Percentiles rank a stretch among this genome's conserved stretches.
phyloP scores from a whole-genome alignment of 164 flowering plant genomes.

The Liquidambar formosana region DNA sequence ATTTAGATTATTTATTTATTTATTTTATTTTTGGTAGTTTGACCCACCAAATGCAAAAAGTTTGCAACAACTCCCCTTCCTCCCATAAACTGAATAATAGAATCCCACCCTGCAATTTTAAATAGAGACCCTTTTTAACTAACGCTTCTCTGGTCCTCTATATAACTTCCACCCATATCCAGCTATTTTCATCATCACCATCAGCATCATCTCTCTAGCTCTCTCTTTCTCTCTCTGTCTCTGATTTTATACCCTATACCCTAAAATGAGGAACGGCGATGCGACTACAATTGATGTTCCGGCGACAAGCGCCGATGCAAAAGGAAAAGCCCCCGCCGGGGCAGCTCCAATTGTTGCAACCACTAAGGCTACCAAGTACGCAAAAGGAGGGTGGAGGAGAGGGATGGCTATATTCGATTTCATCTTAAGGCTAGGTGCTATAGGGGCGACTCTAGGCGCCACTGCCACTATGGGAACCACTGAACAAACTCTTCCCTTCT shows the following conservation, averaged over 20 bases:
- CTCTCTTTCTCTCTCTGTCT: not conserved
- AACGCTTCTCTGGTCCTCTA: constrained; percentile 9
- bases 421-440: constrained; percentile 53
- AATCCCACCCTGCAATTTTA: not conserved
- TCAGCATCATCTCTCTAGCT: not conserved
- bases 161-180: constrained; percentile 7
- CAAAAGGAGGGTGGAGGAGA: constrained; percentile 41
- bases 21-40: no score
- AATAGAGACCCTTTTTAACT: not conserved
- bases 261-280: constrained; percentile 36
- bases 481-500: constrained; percentile 79
- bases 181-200: constrained; percentile 6
- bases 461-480: constrained; percentile 73
- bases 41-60: no score
- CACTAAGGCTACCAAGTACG: constrained; percentile 11
- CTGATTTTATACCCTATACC: not conserved
- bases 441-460: constrained; percentile 55
- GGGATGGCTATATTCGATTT: constrained; percentile 71
- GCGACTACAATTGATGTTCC: constrained; percentile 36
- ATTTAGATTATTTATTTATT: no score
- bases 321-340: constrained; percentile 34
- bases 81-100: no score
- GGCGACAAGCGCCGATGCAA: constrained; percentile 36
- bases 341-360: constrained; percentile 12
- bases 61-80: no score